Base-by-base conservation (phyloP, 2,329 filamentous ascomycete genomes). In the Arthroderma sp. region DNA sequence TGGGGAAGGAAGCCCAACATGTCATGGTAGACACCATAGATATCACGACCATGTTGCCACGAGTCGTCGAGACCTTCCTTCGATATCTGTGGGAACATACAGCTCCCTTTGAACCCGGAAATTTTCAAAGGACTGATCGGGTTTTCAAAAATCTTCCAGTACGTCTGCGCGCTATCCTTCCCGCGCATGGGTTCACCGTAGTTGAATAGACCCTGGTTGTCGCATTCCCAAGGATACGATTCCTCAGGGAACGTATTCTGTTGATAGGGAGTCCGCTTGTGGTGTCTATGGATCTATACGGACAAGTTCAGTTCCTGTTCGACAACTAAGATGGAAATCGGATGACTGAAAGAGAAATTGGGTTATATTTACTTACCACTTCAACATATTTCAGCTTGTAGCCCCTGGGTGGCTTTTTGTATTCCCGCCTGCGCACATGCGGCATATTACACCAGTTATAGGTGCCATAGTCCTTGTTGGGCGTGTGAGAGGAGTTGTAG, bases 391-490 rank as follows among this genome's bases (percentile, higher is more conserved):
- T 65, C 42, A 91, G 66, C 53, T 78, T 68, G 57, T 77, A 86
- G n/a, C 73, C 73, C 0, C 62, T 51, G 1, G 66, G 54, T 0
- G 73, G 66, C 48, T 63, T 70, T 9, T 70, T 60, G 56, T 91
- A 91, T 55, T 85, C 82, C 9, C 63, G 62, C 22, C 60, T 65
- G 30, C 83, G 73, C n/a, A 84, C 81, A 64, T 89, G 86, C 1
- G 86, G 85, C 83, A 91, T 91, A 57, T 91, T 88, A 63, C 85
- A 91, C 71, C 72, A 89, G 60, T 89, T 86, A 63, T 88, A 88
- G 1, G 66, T 71, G 4, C 77, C 76, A 61, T 83, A 81, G 33
- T 68, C 53, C 0, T 62, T 57, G 44, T 70, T 64, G 0, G 82
- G 75, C 0, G 75, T 74, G 1, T 65, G 52, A 1, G 82, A 85